Evolutionary conservation across 2,329 filamentous ascomycete genomes (phyloP), one percentile per base, ranked within the genome.

Genomic region (Lasiodiplodia gonubiensis): DNA sequence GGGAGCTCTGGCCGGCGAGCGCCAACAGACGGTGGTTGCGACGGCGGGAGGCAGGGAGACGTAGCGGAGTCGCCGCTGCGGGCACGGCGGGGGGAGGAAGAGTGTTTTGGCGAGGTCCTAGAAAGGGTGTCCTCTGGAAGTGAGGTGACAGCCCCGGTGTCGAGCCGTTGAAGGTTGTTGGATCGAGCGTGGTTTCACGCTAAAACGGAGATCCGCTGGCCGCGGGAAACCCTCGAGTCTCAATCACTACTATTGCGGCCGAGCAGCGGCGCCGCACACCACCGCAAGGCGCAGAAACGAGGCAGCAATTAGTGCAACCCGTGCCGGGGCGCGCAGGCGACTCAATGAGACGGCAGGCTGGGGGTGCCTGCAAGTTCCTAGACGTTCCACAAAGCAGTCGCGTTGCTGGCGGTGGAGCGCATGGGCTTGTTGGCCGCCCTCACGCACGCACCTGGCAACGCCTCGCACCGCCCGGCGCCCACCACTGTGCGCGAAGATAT

Each of bases 1-100:
- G 66, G 49, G 57, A 64, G 66, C 65, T 67, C 65, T 67, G 48
- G 65, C 65, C 48, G 54, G 33, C 10, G 65, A 61, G 54, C 54
- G 65, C 65, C 65, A 61, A 67, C 46, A 23, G 48, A 48, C 8
- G 65, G 55, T 53, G 46, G 65, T 53, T 53, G 64, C 64, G 64
- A 46, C 64, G 64, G 64, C 64, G 33, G 30, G 30, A 55, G 64
- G 39, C 48, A 42, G 64, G 37, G 18, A 51, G 37, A 63, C 59
- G 46, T 49, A 30, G 59, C 55, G 59, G 23, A 10, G 59, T 35
- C 27, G 59, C 59, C 59, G 59, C 59, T 23, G 59, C 46, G 59
- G 64, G 64, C 52, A 37, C 35, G 64, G 52, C 53, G 54, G 53
- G 27, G 42, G 42, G 52, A 39, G 39, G 51, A 37, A 66, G 42